Conservation (phyloP, 2,329 filamentous ascomycete genomes). For the Calycina marina region DNA sequence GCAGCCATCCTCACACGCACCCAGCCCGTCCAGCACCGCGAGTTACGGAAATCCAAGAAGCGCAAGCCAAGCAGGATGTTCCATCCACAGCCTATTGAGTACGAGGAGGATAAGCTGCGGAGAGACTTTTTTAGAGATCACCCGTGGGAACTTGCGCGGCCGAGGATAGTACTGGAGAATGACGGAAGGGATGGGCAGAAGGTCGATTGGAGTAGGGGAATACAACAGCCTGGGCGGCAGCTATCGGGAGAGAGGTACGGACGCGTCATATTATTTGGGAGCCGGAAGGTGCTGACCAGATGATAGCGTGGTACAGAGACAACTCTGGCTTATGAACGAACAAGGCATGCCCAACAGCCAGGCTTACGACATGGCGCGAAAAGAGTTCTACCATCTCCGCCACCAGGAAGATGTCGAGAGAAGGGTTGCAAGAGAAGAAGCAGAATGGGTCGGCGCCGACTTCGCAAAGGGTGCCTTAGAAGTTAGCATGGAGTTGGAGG, state of each 20-base stretch:
- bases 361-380: constrained; percentile 77
- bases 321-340: constrained; percentile 66
- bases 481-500: constrained; percentile 70
- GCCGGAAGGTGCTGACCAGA: constrained; percentile 7
- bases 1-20: constrained; percentile 42
- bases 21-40: constrained; percentile 32
- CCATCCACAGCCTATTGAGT: constrained; percentile 61
- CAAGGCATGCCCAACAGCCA: constrained; percentile 41
- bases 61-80: constrained; percentile 64
- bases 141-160: constrained; percentile 90
- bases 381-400: constrained; percentile 79
- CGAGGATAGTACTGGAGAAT: constrained; percentile 69
- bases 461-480: constrained; percentile 68
- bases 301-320: constrained; percentile 76
- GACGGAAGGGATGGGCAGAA: constrained; percentile 67
- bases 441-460: constrained; percentile 69
- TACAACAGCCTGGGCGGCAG: constrained; percentile 60
- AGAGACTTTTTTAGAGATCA: constrained; percentile 81
- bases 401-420: constrained; percentile 71
- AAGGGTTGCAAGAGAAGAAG: constrained; percentile 78
- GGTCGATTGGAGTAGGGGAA: constrained; percentile 66
- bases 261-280: neutral
- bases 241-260: constrained; percentile 73
- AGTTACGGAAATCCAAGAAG: constrained; percentile 22
- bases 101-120: constrained; percentile 73